Evolutionary conservation across 1,284 basidiomycete genomes (phyloP).

Genomic region (Sporisorium graminicola): DNA sequence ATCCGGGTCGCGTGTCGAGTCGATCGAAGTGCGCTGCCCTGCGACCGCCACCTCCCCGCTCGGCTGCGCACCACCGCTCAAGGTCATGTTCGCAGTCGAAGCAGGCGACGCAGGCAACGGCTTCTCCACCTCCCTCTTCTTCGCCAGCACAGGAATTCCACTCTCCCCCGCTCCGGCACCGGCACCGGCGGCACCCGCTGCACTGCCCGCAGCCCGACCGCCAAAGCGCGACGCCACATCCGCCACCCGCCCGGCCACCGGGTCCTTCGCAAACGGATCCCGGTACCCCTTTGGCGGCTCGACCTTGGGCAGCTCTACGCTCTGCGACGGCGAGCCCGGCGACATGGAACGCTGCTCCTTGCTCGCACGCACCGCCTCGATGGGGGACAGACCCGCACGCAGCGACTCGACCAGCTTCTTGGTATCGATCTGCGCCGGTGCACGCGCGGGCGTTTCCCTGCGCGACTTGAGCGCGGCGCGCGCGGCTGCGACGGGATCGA

Average conservation of each 20-base stretch:
- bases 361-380: conserved; percentile 38
- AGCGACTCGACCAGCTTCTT: conserved; percentile 48
- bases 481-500: conserved; percentile 40
- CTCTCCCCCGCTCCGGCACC: no score
- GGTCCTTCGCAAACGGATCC: conserved; percentile 59
- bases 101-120: conserved; percentile 8
- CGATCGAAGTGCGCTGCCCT: conserved; percentile 4
- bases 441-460: conserved; percentile 5
- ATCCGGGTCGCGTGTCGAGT: conserved; percentile 30
- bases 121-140: conserved; percentile 10
- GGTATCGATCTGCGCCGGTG: conserved; percentile 33
- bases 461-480: conserved; percentile 36
- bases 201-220: conserved; percentile 15
- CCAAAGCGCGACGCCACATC: conserved; percentile 56
- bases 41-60: not conserved
- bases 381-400: conserved; percentile 34
- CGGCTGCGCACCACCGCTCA: not conserved
- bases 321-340: not conserved
- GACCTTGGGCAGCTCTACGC: not conserved
- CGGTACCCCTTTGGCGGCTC: conserved; percentile 8
- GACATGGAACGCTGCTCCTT: conserved; percentile 18
- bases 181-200: no score
- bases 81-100: not conserved
- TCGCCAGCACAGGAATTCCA: not conserved
- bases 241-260: conserved; percentile 55